phyloP scores from a whole-genome alignment of 2,329 filamentous ascomycete genomes.

The Diplodia intermedia region DNA sequence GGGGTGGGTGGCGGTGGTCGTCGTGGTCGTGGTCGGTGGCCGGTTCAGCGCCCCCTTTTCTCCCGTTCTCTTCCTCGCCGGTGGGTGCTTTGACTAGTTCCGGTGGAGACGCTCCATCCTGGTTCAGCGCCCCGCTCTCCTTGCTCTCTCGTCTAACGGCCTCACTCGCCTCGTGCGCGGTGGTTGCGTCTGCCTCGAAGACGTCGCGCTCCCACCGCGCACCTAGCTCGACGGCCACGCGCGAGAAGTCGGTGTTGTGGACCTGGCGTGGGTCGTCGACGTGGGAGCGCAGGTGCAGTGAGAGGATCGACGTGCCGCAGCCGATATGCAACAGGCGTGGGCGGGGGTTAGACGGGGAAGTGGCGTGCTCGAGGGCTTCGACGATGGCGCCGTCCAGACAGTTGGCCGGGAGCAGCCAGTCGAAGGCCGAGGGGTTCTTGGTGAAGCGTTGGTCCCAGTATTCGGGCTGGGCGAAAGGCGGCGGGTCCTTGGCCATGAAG shows the following conservation, averaged over 20 bases:
- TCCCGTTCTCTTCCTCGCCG: neutral
- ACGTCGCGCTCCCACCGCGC: slow-evolving; percentile 42
- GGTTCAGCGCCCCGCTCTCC: neutral
- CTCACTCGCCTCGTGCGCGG: neutral
- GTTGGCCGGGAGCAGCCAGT: slow-evolving; percentile 47
- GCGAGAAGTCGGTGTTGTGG: slow-evolving; percentile 50
- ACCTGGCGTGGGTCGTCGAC: slow-evolving; percentile 44
- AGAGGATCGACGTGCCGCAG: slow-evolving; percentile 49
- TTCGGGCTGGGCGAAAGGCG: slow-evolving; percentile 44
- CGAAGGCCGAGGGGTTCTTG: slow-evolving; percentile 45
- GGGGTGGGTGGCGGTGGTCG: neutral
- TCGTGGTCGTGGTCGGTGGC: neutral
- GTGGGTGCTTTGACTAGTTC: too few relatives aligned
- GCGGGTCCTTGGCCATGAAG: slow-evolving; percentile 40
- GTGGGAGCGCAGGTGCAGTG: slow-evolving; percentile 45
- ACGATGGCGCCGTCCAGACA: slow-evolving; percentile 42
- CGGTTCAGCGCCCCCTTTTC: neutral
- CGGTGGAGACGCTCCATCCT: neutral
- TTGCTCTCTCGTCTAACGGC: neutral
- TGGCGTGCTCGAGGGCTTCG: slow-evolving; percentile 36
- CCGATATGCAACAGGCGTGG: slow-evolving; percentile 48
- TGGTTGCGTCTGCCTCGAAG: slow-evolving; percentile 24
- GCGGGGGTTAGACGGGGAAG: neutral
- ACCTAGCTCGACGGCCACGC: slow-evolving; percentile 45
- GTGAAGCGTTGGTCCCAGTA: slow-evolving; percentile 51